Base-by-base conservation (phyloP, 2,329 filamentous ascomycete species). In the Kalmusia sp. region DNA sequence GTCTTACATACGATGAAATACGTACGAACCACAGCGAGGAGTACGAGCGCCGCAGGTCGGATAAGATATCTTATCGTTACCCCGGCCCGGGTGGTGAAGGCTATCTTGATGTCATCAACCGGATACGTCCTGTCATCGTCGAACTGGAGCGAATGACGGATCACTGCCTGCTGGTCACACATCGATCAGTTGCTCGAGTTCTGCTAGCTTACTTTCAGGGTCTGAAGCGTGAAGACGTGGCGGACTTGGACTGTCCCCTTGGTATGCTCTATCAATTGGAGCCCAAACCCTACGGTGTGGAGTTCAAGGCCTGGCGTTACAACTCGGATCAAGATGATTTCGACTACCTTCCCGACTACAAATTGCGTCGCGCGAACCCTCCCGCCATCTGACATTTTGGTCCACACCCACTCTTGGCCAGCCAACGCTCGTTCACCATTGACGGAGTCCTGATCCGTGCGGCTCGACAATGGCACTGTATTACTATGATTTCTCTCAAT, bases 121-220 rank as follows among this genome's bases (percentile, higher is more conserved):
- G 95, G 44, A 84, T 98, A 30, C 89, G 93, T 48, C 90, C 96
- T 59, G 95, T 99, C 79, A 96, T 99, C 59, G 89, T 96, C 45
- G 95, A 99, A 78, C 88, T 97, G 55, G 95, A 99, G 80, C 89
- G 95, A 55, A 98, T 96, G 82, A 96, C 92, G 25, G 95, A 99
- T 68, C 93, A 98, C 74, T 88, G 96, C 49, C 81, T 98, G 55
- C 88, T 99, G 64, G 90, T 98, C 63, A 92, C 91, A 28, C 95
- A 98, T 74, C 91, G 95, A 27, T 96, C 92, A 3, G 89, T 98
- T 33, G 93, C 92, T 51, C 87, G 95, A 27, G 93, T 99, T 5
- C 80, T 99, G 55, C 88, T 99, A 76, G 93, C 93, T 1, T 99
- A 99, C 76, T 99, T 99, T 77, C 92, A 95, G 80, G 93, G 96